Evolutionary conservation across 345 rosid species (phyloP).

Genomic region (Citrus unshiu): DNA sequence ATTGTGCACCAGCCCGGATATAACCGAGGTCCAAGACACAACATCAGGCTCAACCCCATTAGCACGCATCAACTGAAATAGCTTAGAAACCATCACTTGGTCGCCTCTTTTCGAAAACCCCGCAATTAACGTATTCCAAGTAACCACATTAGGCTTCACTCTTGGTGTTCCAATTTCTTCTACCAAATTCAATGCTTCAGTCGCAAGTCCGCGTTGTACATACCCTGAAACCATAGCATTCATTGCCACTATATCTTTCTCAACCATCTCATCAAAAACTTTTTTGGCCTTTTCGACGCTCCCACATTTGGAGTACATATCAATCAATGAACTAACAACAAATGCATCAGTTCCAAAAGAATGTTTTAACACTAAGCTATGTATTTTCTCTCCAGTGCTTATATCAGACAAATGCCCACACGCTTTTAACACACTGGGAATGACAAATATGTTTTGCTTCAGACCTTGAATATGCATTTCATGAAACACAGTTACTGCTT

Average conservation of each 20-base stretch:
- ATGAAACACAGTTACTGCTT: conserved; percentile 40
- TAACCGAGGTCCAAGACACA: conserved; percentile 75
- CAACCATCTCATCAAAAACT: conserved; percentile 46
- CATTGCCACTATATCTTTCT: conserved; percentile 59
- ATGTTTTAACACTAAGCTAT: conserved; percentile 43
- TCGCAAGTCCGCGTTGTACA: conserved; percentile 40
- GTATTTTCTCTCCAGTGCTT: conserved; percentile 52
- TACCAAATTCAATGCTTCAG: conserved; percentile 50
- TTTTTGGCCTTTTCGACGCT: conserved; percentile 38
- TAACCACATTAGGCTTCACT: conserved; percentile 53
- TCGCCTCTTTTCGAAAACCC: conserved; percentile 68
- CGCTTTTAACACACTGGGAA: conserved; percentile 77
- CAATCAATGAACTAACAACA: conserved; percentile 60
- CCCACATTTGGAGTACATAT: conserved; percentile 75
- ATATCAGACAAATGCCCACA: conserved; percentile 50
- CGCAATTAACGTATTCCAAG: conserved; percentile 62
- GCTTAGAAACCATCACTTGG: conserved; percentile 34
- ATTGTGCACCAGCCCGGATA: conserved; percentile 75
- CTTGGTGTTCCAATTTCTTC: conserved; percentile 37
- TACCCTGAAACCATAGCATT: conserved; percentile 78
- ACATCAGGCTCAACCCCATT: conserved; percentile 64
- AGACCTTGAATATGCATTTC: conserved; percentile 51
- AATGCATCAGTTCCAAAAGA: conserved; percentile 52
- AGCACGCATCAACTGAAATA: conserved; percentile 45
- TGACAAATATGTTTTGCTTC: conserved; percentile 43